Conservation (phyloP, 1,284 basidiomycete genomes). For the Moniliophthora roreri region DNA sequence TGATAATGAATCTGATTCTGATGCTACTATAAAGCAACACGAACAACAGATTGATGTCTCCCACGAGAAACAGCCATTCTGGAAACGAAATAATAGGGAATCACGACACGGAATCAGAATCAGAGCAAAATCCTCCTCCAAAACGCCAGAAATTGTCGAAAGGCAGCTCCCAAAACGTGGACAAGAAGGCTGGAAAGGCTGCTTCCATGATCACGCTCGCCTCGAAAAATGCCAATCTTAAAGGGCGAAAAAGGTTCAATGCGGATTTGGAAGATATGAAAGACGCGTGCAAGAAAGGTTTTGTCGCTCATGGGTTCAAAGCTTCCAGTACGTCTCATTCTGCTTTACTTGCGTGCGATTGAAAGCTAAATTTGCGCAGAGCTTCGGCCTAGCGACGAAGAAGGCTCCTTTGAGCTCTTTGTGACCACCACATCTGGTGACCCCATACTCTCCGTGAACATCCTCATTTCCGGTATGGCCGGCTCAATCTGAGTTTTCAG, state of each 20-base stretch:
- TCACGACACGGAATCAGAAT: no score
- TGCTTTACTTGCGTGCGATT: background rate
- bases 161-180: no score
- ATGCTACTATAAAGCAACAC: no score
- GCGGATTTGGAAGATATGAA: constrained; percentile 51
- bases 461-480: constrained; percentile 54
- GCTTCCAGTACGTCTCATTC: constrained; percentile 37
- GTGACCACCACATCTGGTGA: constrained; percentile 34
- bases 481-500: no score
- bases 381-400: constrained; percentile 56
- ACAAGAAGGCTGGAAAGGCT: no score
- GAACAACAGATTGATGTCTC: no score
- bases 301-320: constrained; percentile 34
- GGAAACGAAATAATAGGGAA: no score
- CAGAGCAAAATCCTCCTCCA: no score
- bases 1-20: no score
- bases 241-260: constrained; percentile 51
- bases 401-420: constrained; percentile 51
- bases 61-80: no score
- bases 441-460: constrained; percentile 37
- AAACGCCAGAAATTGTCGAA: no score
- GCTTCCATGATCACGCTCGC: background rate
- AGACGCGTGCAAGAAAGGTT: constrained; percentile 29
- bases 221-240: constrained; percentile 40
- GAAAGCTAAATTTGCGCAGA: constrained; percentile 30